A percentile compares a stretch with the other conserved stretches of the same genome.
These are phyloP conservation scores for Termitomyces sp. DNA, from an alignment of 1,284 basidiomycete genomes.

Conservation along the genomic window DNA sequence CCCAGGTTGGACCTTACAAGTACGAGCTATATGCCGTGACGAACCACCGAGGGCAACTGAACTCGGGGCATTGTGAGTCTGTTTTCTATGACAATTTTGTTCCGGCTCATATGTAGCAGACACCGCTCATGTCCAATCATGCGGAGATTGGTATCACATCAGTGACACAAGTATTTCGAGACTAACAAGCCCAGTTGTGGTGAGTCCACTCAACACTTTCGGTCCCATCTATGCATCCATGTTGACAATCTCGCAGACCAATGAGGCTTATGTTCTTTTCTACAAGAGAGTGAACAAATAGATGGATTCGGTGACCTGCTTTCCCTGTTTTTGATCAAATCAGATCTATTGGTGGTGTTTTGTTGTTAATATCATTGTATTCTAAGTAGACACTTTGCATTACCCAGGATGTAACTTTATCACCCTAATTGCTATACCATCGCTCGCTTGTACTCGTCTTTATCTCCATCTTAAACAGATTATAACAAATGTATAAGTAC, in stretches of 20 bases:
- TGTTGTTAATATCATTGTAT: slow-evolving; percentile 22
- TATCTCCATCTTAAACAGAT: no score
- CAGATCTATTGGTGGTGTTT: slow-evolving; percentile 17
- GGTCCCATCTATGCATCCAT: not conserved
- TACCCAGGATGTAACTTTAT: slow-evolving; percentile 25
- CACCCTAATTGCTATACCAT: slow-evolving; percentile 21
- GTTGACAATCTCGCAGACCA: slow-evolving; percentile 47
- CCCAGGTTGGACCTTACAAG: slow-evolving; percentile 77
- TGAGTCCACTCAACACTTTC: slow-evolving; percentile 40
- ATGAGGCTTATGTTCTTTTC: slow-evolving; percentile 84
- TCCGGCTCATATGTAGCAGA: slow-evolving; percentile 43
- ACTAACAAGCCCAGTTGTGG: slow-evolving; percentile 79
- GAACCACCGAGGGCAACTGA: slow-evolving; percentile 89
- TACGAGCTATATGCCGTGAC: slow-evolving; percentile 90
- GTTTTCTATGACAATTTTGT: not conserved
- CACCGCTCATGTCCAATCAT: slow-evolving; percentile 79
- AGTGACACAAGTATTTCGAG: slow-evolving; percentile 74
- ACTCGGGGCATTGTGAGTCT: slow-evolving; percentile 86
- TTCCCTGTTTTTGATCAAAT: slow-evolving; percentile 12
- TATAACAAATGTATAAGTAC: slow-evolving; percentile 3
- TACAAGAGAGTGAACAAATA: slow-evolving; percentile 70
- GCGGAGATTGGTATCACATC: slow-evolving; percentile 85
- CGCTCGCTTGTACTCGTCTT: slow-evolving; percentile 5
- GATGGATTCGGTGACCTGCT: slow-evolving; percentile 21
- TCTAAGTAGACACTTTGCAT: slow-evolving; percentile 20